Percentiles rank a stretch among this genome's conserved stretches.
Evolutionary conservation across 768 basidiomycete species (phyloP).

Genomic region (Boletus tomentosulus): DNA sequence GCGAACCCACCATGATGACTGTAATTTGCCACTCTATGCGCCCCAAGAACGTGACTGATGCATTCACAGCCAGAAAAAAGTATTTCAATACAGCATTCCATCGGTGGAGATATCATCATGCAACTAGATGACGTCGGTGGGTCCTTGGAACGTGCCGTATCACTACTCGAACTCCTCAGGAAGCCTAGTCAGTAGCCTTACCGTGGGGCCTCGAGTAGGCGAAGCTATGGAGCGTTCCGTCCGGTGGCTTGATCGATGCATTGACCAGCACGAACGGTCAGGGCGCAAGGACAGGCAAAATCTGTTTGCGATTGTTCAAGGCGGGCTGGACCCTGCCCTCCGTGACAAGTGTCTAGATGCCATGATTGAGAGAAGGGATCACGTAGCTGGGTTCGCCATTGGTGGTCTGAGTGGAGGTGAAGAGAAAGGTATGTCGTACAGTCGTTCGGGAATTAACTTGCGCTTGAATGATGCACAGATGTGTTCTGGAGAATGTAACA

Average conservation of each 20-base stretch:
- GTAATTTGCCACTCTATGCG: conserved; percentile 37
- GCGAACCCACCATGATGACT: conserved; percentile 84
- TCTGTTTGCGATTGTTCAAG: conserved; percentile 90
- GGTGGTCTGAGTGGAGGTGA: conserved; percentile 90
- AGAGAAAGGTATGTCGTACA: conserved; percentile 63
- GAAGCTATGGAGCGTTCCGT: conserved; percentile 89
- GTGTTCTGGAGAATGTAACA: conserved; percentile 81
- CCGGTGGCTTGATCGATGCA: conserved; percentile 88
- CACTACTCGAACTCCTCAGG: conserved; percentile 1
- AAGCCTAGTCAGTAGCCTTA: conserved; percentile 68
- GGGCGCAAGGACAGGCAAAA: conserved; percentile 69
- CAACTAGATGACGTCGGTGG: conserved; percentile 87
- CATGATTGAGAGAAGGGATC: conserved; percentile 71
- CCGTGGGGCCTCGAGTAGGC: conserved; percentile 72
- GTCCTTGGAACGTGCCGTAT: conserved; percentile 20
- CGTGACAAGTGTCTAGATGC: conserved; percentile 75
- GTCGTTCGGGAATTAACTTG: conserved; percentile 5
- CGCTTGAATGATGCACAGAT: conserved; percentile 40
- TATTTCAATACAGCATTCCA: conserved; percentile 84
- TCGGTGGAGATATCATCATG: conserved; percentile 94
- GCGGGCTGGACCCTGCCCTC: conserved; percentile 69
- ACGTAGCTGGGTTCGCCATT: conserved; percentile 88
- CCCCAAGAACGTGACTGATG: conserved; percentile 1
- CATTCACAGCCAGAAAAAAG: conserved; percentile 77
- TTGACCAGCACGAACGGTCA: conserved; percentile 64